Evolutionary conservation across 352 stramenopile genomes (phyloP).

Genomic region (Vaucheria bursata): DNA sequence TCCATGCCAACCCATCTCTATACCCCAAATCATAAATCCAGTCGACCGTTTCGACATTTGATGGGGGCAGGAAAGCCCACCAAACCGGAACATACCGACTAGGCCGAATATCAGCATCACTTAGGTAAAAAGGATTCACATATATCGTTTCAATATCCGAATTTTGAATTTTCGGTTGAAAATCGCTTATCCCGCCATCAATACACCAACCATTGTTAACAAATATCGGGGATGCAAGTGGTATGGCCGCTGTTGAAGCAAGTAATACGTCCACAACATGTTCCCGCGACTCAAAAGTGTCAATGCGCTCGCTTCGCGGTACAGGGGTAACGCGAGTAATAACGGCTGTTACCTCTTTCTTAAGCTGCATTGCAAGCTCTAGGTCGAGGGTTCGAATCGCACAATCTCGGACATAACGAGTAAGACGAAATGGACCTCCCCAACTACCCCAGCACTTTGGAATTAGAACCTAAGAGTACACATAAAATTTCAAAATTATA

Average conservation of each 20-base stretch:
- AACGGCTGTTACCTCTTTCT: neutral
- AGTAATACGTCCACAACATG: neutral
- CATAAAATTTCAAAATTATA: too few relatives aligned
- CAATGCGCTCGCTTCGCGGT: neutral
- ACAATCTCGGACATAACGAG: neutral
- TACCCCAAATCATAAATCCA: slow-evolving; percentile 52
- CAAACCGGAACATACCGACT: slow-evolving; percentile 47
- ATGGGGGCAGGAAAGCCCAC: slow-evolving; percentile 46
- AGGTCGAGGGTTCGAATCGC: neutral
- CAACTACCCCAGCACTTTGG: neutral
- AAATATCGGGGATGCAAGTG: neutral
- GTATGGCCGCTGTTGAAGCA: neutral
- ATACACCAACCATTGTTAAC: slow-evolving; percentile 2
- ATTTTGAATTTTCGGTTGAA: neutral
- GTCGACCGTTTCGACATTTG: slow-evolving; percentile 42
- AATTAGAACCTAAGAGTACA: too few relatives aligned
- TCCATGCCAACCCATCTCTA: slow-evolving; percentile 45
- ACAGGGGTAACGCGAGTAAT: neutral
- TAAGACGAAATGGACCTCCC: neutral
- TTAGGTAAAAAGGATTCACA: slow-evolving; percentile 51
- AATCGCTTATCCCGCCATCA: slow-evolving; percentile 6
- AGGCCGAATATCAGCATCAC: slow-evolving; percentile 43
- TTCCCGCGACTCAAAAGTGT: neutral
- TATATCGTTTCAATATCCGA: slow-evolving; percentile 28
- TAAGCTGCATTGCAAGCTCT: neutral